Percentiles rank a stretch among this genome's conserved stretches.
Conservation (phyloP, 163 green algal species). For the Scenedesmus sp. region DNA sequence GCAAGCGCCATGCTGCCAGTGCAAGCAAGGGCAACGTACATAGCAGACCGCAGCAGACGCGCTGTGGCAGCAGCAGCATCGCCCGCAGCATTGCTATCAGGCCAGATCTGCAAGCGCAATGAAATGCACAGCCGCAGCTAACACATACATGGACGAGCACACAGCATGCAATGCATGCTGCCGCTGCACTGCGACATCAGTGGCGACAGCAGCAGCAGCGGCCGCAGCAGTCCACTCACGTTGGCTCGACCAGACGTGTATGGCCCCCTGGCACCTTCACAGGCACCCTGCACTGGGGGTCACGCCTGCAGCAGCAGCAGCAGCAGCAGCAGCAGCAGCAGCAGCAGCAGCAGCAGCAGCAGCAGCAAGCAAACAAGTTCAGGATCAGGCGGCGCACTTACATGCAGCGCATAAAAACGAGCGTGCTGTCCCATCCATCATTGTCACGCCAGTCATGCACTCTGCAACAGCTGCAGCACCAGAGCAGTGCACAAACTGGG, state of each 20-base stretch:
- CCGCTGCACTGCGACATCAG: not conserved
- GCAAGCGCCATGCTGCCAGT: not conserved
- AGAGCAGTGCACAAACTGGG: too few relatives aligned
- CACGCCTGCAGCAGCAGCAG: constrained; percentile 8
- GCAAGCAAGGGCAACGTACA: not conserved
- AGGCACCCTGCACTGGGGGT: constrained; percentile 16
- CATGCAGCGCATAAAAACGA: not conserved
- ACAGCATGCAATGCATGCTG: not conserved
- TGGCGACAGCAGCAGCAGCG: not conserved
- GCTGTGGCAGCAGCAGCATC: not conserved
- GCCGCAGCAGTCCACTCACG: not conserved
- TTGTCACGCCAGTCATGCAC: too few relatives aligned
- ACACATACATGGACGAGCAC: not conserved
- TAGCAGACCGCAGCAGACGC: not conserved
- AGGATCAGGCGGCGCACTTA: not conserved
- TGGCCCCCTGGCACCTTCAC: not conserved
- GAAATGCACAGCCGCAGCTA: not conserved
- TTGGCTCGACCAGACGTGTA: not conserved
- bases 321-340: not conserved
- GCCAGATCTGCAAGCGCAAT: not conserved
- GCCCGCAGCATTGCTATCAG: not conserved
- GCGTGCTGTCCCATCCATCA: too few relatives aligned
- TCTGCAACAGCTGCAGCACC: too few relatives aligned
- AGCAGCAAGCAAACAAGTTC: not conserved
- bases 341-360: not conserved